phyloP scores from a whole-genome alignment of 768 basidiomycete genomes.

The Strobilomyces dryophilus region DNA sequence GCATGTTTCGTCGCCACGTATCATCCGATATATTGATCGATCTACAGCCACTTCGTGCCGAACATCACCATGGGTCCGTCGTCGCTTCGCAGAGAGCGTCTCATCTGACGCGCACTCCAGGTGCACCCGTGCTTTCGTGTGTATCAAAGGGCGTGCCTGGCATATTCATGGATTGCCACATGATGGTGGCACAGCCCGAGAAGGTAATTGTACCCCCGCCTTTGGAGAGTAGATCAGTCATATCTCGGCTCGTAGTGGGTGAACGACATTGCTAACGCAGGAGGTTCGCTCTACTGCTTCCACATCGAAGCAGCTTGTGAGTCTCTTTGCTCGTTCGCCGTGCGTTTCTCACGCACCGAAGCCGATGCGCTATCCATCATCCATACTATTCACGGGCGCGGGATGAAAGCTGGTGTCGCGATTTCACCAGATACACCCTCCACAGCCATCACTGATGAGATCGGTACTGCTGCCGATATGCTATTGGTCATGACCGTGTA shows the following conservation, averaged over 20 bases:
- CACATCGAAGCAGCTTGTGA: conserved; percentile 90
- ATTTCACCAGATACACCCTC: conserved; percentile 96
- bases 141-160: conserved; percentile 84
- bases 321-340: conserved; percentile 22
- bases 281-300: conserved; percentile 93
- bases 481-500: conserved; percentile 98
- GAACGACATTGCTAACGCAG: conserved; percentile 90
- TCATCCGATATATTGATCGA: background rate
- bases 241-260: conserved; percentile 73
- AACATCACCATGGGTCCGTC: conserved; percentile 94
- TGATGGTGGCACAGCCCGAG: conserved; percentile 97
- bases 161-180: conserved; percentile 99
- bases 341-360: conserved; percentile 27
- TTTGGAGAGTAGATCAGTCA: background rate
- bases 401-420: conserved; percentile 94
- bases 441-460: conserved; percentile 77
- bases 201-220: conserved; percentile 46
- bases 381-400: conserved; percentile 68
- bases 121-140: conserved; percentile 83
- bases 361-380: conserved; percentile 78
- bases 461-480: conserved; percentile 87
- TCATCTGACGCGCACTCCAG: conserved; percentile 36
- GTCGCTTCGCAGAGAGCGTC: background rate
- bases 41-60: conserved; percentile 87
- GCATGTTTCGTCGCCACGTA: conserved; percentile 36